A percentile compares a stretch with the other conserved stretches of the same genome.
Evolutionary conservation across 805 yeast genomes (phyloP).

Genomic region (Lipomyces starkeyi): DNA sequence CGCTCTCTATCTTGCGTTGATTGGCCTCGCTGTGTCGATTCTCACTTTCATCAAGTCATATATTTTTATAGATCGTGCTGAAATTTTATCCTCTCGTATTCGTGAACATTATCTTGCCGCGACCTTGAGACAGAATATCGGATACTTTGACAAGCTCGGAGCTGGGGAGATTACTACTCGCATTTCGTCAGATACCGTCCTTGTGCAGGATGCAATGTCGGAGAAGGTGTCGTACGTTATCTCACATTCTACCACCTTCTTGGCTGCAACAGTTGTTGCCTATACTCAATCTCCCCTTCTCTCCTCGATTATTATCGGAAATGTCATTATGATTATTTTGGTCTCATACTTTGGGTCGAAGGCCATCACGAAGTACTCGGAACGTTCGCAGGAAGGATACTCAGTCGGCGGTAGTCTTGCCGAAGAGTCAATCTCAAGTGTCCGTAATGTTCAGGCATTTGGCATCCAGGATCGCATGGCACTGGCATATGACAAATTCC

Average conservation of each 20-base stretch:
- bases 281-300: constrained; percentile 48
- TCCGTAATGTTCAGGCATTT: constrained; percentile 52
- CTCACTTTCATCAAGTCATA: constrained; percentile 45
- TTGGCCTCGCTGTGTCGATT: constrained; percentile 47
- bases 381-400: constrained; percentile 31
- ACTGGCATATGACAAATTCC: constrained; percentile 44
- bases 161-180: constrained; percentile 54
- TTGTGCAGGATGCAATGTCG: constrained; percentile 52
- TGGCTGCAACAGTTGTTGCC: constrained; percentile 49
- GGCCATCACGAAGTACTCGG: constrained; percentile 39
- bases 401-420: constrained; percentile 46
- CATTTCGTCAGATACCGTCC: constrained; percentile 51
- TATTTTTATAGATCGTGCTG: constrained; percentile 50
- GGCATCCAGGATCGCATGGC: constrained; percentile 50
- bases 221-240: constrained; percentile 51
- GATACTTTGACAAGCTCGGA: constrained; percentile 51
- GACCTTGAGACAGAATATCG: constrained; percentile 50
- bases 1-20: constrained; percentile 49
- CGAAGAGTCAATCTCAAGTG: constrained; percentile 51
- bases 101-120: constrained; percentile 49
- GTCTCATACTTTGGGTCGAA: constrained; percentile 45
- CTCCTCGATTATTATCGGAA: constrained; percentile 46
- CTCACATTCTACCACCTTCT: constrained; percentile 49
- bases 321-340: constrained; percentile 45
- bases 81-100: constrained; percentile 50